Base-by-base conservation (phyloP, 352 stramenopile species). In the Phytopythium chamaehyphon region DNA sequence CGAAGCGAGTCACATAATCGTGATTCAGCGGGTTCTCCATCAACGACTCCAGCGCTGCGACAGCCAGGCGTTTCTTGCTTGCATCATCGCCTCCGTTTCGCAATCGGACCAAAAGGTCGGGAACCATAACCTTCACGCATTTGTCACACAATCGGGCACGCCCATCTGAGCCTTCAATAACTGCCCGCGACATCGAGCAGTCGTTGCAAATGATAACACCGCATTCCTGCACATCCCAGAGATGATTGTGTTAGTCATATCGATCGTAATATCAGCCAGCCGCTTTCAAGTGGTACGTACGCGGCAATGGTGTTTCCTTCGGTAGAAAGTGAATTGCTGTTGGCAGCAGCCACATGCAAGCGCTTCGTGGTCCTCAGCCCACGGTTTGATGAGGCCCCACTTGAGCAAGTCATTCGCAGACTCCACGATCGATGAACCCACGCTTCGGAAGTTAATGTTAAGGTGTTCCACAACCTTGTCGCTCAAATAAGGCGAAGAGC, bases 361-460 rank as follows among this genome's bases (percentile, higher is more conserved):
- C 4, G 80, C 74, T 51, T 91, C 80, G 37, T 95, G 82, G 51
- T 95, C 84, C 58, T 95, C 84, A n/a, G 80, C 82, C 84, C 84
- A 95, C 7, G 84, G 82, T 37, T 95, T 95, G 55, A 95, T 93
- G 10, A 88, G 66, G 3, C 82, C 79, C 84, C 84, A 95, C 52
- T 86, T 90, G 24, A 95, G 54, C 56, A 95, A 47, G 58, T 95
- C 84, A 26, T 91, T 89, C 0, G 84, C 83, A 12, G 84, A 79
- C 47, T 93, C 82, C n/a, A 95, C 70, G 26, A 95, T 61, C 16
- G 84, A 90, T 35, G 62, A 60, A 3, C 70, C 55, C 4, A 83
- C 64, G 8, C 75, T 63, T n/a, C 71, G 76, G 44, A 95, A 95
- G 24, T 71, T 74, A 26, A 91, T 60, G 51, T 89, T 89, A 47